Conservation (phyloP, 2,329 filamentous ascomycete genomes). For the Penicillium thymicola region DNA sequence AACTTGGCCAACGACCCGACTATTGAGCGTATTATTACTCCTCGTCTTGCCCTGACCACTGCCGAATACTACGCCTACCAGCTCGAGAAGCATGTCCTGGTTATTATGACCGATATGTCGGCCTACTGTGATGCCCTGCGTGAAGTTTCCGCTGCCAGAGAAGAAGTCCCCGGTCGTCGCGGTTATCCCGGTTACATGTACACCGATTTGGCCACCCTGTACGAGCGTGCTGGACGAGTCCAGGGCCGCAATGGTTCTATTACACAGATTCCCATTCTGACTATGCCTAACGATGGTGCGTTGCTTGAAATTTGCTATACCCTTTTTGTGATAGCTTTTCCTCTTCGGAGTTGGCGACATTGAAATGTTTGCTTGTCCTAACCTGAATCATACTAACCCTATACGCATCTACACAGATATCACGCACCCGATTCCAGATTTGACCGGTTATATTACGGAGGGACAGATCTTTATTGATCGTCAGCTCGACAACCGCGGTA, state of each 20-base stretch:
- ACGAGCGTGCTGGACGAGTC: slow-evolving; percentile 98
- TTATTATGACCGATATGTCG: slow-evolving; percentile 96
- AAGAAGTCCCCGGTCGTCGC: slow-evolving; percentile 98
- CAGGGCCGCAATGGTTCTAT: slow-evolving; percentile 96
- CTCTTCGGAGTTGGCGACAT: no score
- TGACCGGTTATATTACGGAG: slow-evolving; percentile 99
- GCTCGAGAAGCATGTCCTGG: slow-evolving; percentile 98
- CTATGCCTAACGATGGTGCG: slow-evolving; percentile 95
- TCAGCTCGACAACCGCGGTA: slow-evolving; percentile 88
- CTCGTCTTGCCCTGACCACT: slow-evolving; percentile 94
- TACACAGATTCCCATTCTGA: slow-evolving; percentile 97
- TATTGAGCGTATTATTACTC: slow-evolving; percentile 99
- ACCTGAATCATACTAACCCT: no score
- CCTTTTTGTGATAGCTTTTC: no score
- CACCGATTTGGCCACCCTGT: slow-evolving; percentile 99
- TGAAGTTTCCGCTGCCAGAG: slow-evolving; percentile 95
- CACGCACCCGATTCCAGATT: slow-evolving; percentile 96
- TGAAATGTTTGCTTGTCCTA: no score
- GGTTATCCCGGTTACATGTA: slow-evolving; percentile 99
- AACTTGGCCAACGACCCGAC: slow-evolving; percentile 99
- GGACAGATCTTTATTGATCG: slow-evolving; percentile 98
- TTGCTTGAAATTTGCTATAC: not conserved
- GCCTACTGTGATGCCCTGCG: slow-evolving; percentile 98
- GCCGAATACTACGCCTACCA: slow-evolving; percentile 99
- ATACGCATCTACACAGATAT: not conserved